These are phyloP conservation scores for Skeletonema marinoi DNA, from an alignment of 108 stramenopile species.

Conservation along the genomic window DNA sequence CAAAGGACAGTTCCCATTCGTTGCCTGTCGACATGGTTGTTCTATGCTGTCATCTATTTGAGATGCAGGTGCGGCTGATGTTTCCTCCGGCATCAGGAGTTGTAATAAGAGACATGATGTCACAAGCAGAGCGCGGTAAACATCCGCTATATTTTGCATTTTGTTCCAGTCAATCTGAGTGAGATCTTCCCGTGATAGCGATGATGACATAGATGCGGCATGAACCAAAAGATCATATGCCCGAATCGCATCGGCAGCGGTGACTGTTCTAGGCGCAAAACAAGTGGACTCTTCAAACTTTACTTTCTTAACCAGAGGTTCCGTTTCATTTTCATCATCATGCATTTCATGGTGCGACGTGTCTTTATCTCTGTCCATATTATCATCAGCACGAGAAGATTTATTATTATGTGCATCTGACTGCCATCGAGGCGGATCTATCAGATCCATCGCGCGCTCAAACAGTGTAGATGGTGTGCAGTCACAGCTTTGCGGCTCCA, in stretches of 20 bases:
- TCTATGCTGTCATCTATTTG: not conserved
- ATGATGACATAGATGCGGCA: slow-evolving; percentile 5
- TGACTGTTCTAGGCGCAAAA: slow-evolving; percentile 15
- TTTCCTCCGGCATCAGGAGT: slow-evolving; percentile 16
- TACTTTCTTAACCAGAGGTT: not conserved
- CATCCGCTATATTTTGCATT: slow-evolving; percentile 19
- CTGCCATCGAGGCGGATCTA: slow-evolving; percentile 23
- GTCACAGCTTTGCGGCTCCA: slow-evolving; percentile 1
- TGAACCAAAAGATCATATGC: slow-evolving; percentile 39
- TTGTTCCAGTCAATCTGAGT: slow-evolving; percentile 10
- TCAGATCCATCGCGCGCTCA: slow-evolving; percentile 19
- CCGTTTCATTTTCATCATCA: not conserved
- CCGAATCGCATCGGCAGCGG: slow-evolving; percentile 17
- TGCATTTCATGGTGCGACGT: not conserved
- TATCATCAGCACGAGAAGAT: not conserved
- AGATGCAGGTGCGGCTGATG: not conserved
- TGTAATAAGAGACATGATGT: slow-evolving; percentile 37
- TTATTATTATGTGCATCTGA: not conserved
- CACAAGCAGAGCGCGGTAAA: slow-evolving; percentile 40
- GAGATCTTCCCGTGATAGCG: not conserved
- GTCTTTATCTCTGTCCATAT: not conserved
- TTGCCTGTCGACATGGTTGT: not conserved
- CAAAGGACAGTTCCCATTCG: not conserved
- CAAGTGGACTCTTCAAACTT: not conserved
- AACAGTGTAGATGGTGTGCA: slow-evolving; percentile 14